Evolutionary conservation across 805 yeast species (phyloP).

Genomic region (Metschnikowia matae): DNA sequence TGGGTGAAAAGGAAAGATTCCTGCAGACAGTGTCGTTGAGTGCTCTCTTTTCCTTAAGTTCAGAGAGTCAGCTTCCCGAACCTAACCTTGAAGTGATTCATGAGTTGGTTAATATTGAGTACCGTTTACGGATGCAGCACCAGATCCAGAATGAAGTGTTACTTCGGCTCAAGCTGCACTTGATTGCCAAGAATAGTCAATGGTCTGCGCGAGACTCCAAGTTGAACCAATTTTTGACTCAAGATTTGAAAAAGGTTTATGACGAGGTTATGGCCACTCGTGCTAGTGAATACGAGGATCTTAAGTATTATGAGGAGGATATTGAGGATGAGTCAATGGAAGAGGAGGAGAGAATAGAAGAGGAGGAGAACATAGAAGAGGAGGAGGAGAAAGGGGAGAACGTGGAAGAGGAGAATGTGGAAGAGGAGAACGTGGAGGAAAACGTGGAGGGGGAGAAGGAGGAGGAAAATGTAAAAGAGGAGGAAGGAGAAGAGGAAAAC

Average conservation of each 20-base stretch:
- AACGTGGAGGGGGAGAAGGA: too few relatives aligned
- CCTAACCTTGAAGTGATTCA: conserved; percentile 29
- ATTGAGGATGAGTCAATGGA: conserved; percentile 15
- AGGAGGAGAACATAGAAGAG: neutral
- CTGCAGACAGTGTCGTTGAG: conserved; percentile 5
- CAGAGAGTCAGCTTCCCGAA: conserved; percentile 21
- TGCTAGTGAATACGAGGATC: conserved; percentile 27
- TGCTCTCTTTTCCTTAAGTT: conserved; percentile 28
- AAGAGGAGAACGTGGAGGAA: neutral
- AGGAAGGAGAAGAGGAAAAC: conserved; percentile 3
- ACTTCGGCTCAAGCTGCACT: conserved; percentile 28
- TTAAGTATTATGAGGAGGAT: conserved; percentile 20
- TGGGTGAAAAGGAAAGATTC: neutral
- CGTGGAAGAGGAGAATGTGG: conserved; percentile 7
- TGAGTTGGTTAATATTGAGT: conserved; percentile 31
- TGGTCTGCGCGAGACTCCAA: conserved; percentile 34
- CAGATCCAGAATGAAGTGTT: conserved; percentile 36
- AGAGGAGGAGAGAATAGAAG: conserved; percentile 11
- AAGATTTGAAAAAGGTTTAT: conserved; percentile 23
- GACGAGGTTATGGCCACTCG: conserved; percentile 28
- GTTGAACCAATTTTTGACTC: conserved; percentile 28
- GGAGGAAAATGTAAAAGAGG: neutral
- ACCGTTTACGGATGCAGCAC: conserved; percentile 26
- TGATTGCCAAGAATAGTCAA: conserved; percentile 27
- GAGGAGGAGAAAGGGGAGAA: conserved; percentile 3